Base-by-base conservation (phyloP, 208 protist genomes). In the Acanthamoeba castellanii region DNA sequence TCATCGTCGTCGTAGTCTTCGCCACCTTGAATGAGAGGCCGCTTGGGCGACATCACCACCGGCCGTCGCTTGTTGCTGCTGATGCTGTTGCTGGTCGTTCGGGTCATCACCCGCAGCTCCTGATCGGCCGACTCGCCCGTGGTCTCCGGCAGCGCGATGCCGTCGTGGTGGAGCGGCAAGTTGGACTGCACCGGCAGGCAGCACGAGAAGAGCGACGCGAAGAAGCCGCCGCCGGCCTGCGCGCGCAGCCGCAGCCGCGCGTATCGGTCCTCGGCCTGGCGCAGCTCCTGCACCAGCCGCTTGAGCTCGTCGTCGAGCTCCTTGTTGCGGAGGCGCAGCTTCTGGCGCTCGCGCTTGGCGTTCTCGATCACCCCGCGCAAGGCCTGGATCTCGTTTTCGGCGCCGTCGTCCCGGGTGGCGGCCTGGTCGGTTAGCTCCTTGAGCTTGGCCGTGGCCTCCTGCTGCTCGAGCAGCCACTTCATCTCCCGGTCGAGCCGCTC, bases 281-380 rank as follows among this genome's bases (percentile, higher is more conserved):
- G 74, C 74, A 84, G 74, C 74, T 84, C 74, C 45, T 84, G 74
- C 74, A 34, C 74, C 34, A 84, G 22, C 27, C 74, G 74, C 42
- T 84, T 52, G 20, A 50, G 34, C 18, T 84, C 74, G 42, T 30
- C 45, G 18, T 45, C 74, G 42, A 84, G 74, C 74, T 84, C 37
- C 37, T n/a, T 45, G 74, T 84, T 84, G 45, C 74, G 74, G 11
- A 84, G 74, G 8, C 74, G 74, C 34, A 84, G 45, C 45, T 84
- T 84, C 74, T 50, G 3, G 16, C 74, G 34, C 45, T 84, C 74
- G 42, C 27, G 34, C 45, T 84, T 45, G 5, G 74, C 74, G 18
- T 55, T 45, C 8, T 52, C 74, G 42, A 84, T 6, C 37, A 55
- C 45, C 34, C 32, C 74, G 74, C 74, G 74, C 22, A 84, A 37